phyloP scores from a whole-genome alignment of 225 moss, liverwort and hornwort genomes.

The Climacium dendroides region DNA sequence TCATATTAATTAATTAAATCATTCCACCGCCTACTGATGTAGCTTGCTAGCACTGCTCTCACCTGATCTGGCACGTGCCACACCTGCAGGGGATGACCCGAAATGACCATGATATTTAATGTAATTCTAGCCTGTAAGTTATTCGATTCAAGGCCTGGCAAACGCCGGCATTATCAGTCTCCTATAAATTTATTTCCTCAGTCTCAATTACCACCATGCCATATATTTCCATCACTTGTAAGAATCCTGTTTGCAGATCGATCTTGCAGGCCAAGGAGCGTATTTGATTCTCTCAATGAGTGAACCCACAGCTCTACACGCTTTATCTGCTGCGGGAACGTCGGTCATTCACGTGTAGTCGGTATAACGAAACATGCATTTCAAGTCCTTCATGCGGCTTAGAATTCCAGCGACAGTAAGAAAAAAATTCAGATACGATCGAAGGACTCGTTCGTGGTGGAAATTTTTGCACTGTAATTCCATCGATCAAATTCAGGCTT shows the following conservation, averaged over 20 bases:
- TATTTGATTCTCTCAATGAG: not conserved
- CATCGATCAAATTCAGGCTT: not conserved
- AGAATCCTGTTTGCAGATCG: not conserved
- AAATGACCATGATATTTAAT: not conserved
- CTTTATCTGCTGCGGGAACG: not conserved
- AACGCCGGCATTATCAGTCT: not conserved
- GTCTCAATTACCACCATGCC: not conserved
- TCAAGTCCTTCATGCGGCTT: not conserved
- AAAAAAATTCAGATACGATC: not conserved
- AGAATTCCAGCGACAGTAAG: not conserved
- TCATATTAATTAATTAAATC: not conserved
- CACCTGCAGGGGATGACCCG: not conserved
- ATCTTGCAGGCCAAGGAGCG: not conserved
- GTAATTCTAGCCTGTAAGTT: not conserved
- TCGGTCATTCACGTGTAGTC: not conserved
- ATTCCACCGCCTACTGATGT: not conserved
- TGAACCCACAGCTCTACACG: not conserved
- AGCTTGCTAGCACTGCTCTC: not conserved
- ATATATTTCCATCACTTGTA: not conserved
- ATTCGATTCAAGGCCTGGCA: not conserved
- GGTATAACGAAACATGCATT: not conserved
- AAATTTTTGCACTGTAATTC: not conserved
- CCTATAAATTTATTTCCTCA: not conserved
- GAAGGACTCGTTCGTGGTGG: not conserved
- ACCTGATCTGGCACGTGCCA: not conserved